phyloP scores from a whole-genome alignment of 208 protist genomes.

The Naegleria gruberi region DNA sequence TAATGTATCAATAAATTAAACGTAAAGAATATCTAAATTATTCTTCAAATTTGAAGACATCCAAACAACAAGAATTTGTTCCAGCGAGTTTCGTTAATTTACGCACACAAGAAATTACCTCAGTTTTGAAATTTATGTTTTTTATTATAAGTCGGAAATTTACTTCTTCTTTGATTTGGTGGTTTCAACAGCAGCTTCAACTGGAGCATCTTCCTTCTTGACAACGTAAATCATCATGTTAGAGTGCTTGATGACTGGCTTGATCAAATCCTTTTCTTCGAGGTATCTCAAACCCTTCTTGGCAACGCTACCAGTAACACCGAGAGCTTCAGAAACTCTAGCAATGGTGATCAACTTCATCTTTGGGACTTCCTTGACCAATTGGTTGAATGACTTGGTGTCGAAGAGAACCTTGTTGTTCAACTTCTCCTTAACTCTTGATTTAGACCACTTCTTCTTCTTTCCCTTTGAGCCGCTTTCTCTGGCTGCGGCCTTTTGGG shows the following conservation, averaged over 20 bases:
- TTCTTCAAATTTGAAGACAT: too few species aligned
- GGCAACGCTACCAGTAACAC: conserved; percentile 70
- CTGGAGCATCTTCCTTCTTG: not conserved
- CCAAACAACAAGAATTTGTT: not conserved
- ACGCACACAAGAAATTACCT: not conserved
- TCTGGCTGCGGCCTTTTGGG: not conserved
- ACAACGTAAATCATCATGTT: conserved; percentile 13
- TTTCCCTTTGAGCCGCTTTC: conserved; percentile 13
- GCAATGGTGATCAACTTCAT: conserved; percentile 78
- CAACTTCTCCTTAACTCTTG: conserved; percentile 68
- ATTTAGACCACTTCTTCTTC: conserved; percentile 82
- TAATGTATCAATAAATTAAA: not conserved
- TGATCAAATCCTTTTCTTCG: conserved; percentile 64
- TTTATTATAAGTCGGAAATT: not conserved
- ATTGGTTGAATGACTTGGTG: conserved; percentile 65
- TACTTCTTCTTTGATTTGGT: not conserved
- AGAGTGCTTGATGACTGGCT: conserved; percentile 58
- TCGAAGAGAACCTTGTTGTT: conserved; percentile 80
- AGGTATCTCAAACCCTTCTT: conserved; percentile 69
- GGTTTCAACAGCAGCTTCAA: not conserved
- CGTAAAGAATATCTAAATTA: too few species aligned
- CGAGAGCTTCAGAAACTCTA: conserved; percentile 73
- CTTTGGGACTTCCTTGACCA: conserved; percentile 73
- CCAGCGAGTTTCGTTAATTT: too few species aligned
- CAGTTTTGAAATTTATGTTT: not conserved